phyloP scores from a whole-genome alignment of 164 flowering plant species.

The Berberis thunbergii region DNA sequence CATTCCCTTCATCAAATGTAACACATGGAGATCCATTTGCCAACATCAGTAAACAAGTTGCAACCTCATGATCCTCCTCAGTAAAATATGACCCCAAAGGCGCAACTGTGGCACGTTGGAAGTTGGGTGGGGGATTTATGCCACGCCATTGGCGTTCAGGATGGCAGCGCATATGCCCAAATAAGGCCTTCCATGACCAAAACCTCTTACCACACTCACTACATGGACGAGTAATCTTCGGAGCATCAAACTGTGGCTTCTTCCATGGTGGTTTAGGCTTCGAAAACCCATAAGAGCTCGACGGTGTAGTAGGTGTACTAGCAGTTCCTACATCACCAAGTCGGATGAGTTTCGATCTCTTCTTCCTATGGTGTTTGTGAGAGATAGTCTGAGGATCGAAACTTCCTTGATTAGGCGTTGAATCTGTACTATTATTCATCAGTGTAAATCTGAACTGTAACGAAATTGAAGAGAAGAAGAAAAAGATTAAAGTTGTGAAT shows the following conservation, averaged over 20 bases:
- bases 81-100: neutral
- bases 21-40: conserved; percentile 23
- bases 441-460: conserved; percentile 4
- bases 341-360: conserved; percentile 33
- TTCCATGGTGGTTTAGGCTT: conserved; percentile 26
- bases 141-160: conserved; percentile 98
- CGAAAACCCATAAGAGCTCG: neutral
- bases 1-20: too few species aligned
- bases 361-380: conserved; percentile 30
- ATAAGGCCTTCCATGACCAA: conserved; percentile 87
- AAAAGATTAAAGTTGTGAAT: conserved; percentile 7
- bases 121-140: conserved; percentile 65
- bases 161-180: conserved; percentile 97
- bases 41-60: conserved; percentile 44
- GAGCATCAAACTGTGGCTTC: conserved; percentile 46
- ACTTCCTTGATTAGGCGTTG: conserved; percentile 2
- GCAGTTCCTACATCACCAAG: conserved; percentile 2
- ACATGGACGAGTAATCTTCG: conserved; percentile 54
- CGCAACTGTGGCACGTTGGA: conserved; percentile 1
- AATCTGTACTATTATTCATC: neutral
- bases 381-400: neutral
- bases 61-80: conserved; percentile 56
- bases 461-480: neutral
- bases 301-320: neutral
- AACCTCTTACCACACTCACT: conserved; percentile 82